These are phyloP conservation scores for Entomortierella lignicola DNA, from an alignment of 192 early-diverging fungal species.

Conservation along the genomic window DNA sequence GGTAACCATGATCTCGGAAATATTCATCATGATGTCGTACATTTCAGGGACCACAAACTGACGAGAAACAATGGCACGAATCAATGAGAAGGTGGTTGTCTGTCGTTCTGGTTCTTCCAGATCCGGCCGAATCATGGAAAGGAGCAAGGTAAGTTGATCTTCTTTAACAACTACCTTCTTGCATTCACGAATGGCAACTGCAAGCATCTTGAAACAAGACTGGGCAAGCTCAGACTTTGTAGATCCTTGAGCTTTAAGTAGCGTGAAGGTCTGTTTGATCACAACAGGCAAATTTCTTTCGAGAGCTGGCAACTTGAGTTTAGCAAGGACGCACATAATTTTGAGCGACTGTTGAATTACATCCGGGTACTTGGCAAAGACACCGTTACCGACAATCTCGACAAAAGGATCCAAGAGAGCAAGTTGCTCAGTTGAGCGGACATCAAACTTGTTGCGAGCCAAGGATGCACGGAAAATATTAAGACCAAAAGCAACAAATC, in stretches of 20 bases:
- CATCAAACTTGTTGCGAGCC: constrained; percentile 67
- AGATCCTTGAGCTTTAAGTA: constrained; percentile 72
- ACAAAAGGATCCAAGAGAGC: constrained; percentile 86
- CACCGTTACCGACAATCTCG: constrained; percentile 77
- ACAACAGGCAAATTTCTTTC: constrained; percentile 74
- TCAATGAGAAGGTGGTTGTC: constrained; percentile 84
- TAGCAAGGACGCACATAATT: constrained; percentile 78
- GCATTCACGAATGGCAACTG: constrained; percentile 83
- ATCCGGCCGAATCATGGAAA: constrained; percentile 86
- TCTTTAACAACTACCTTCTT: constrained; percentile 74
- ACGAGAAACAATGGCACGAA: constrained; percentile 88
- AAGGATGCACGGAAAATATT: constrained; percentile 82
- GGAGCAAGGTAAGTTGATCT: constrained; percentile 80
- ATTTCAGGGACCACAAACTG: constrained; percentile 89
- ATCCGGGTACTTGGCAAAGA: constrained; percentile 85
- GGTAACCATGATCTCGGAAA: constrained; percentile 88
- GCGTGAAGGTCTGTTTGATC: constrained; percentile 81
- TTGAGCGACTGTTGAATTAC: constrained; percentile 77
- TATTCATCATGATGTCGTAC: constrained; percentile 92
- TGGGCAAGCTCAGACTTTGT: constrained; percentile 80
- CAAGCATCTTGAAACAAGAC: constrained; percentile 84
- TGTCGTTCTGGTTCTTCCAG: constrained; percentile 91
- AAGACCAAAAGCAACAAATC: constrained; percentile 95
- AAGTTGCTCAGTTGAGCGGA: constrained; percentile 67
- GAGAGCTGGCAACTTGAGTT: constrained; percentile 78